Evolutionary conservation across 495 filamentous ascomycete genomes (phyloP).

Genomic region (Pyronema omphalodes): DNA sequence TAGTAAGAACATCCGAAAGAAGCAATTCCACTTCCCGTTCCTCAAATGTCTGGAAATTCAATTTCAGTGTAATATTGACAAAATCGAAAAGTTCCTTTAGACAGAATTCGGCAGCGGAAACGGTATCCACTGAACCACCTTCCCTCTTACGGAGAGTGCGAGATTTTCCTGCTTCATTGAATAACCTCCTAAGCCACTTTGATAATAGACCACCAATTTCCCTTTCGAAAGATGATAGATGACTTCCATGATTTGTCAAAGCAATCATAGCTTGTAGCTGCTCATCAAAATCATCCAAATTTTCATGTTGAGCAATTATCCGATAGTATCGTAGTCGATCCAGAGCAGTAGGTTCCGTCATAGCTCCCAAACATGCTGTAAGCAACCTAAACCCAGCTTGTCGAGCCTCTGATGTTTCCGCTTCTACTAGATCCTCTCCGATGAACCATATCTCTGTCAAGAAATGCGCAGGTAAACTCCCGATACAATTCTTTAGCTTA

Average conservation of each 20-base stretch:
- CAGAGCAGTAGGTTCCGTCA: constrained; percentile 39
- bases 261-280: constrained; percentile 44
- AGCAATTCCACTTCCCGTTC: constrained; percentile 47
- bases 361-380: constrained; percentile 39
- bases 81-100: constrained; percentile 54
- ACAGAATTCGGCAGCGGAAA: constrained; percentile 42
- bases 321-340: constrained; percentile 48
- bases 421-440: constrained; percentile 43
- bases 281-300: constrained; percentile 41
- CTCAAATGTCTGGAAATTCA: constrained; percentile 59
- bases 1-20: constrained; percentile 46
- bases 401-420: constrained; percentile 35
- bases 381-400: constrained; percentile 44
- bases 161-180: constrained; percentile 34
- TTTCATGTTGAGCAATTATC: constrained; percentile 33
- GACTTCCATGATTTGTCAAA: constrained; percentile 43
- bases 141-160: constrained; percentile 26
- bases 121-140: constrained; percentile 10
- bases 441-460: constrained; percentile 42
- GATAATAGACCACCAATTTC: constrained; percentile 40
- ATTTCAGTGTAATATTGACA: constrained; percentile 60
- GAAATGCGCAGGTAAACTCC: constrained; percentile 34
- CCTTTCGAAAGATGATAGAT: constrained; percentile 46
- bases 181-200: constrained; percentile 37
- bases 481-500: constrained; percentile 34